These are phyloP conservation scores for Fusarium solani-melongenae DNA, from an alignment of 2,329 filamentous ascomycete species.

Conservation along the genomic window DNA sequence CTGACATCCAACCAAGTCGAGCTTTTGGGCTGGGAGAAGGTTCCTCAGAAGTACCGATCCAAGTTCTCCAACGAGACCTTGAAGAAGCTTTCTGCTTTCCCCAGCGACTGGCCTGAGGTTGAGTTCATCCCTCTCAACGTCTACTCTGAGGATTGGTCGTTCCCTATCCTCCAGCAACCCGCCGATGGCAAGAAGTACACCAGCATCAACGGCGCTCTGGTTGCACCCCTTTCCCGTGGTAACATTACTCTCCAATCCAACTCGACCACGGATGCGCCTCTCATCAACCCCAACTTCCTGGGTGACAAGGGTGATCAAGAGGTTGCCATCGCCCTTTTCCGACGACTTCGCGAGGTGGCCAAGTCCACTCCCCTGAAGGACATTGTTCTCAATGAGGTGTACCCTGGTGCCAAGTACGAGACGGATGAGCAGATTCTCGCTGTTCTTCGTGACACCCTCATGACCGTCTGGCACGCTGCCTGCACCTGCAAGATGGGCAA, in stretches of 20 bases:
- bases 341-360: conserved; percentile 52
- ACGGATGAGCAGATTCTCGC: conserved; percentile 57
- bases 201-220: conserved; percentile 46
- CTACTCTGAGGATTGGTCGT: conserved; percentile 33
- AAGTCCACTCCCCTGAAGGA: conserved; percentile 41
- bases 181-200: conserved; percentile 36
- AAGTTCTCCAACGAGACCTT: conserved; percentile 30
- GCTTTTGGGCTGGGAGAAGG: conserved; percentile 41
- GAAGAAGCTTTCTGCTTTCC: conserved; percentile 36
- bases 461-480: conserved; percentile 38
- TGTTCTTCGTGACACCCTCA: conserved; percentile 40
- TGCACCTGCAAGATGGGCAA: conserved; percentile 40
- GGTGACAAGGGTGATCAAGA: conserved; percentile 55
- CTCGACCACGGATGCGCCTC: conserved; percentile 50
- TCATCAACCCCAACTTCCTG: conserved; percentile 61
- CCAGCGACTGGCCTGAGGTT: conserved; percentile 50
- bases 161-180: conserved; percentile 33
- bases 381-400: conserved; percentile 51
- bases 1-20: conserved; percentile 40
- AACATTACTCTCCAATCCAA: conserved; percentile 54
- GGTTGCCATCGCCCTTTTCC: conserved; percentile 56
- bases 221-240: conserved; percentile 56
- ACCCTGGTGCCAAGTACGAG: conserved; percentile 27
- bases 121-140: conserved; percentile 43
- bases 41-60: conserved; percentile 32